phyloP scores from a whole-genome alignment of 1,284 basidiomycete genomes.

The Heterobasidion occidentale region DNA sequence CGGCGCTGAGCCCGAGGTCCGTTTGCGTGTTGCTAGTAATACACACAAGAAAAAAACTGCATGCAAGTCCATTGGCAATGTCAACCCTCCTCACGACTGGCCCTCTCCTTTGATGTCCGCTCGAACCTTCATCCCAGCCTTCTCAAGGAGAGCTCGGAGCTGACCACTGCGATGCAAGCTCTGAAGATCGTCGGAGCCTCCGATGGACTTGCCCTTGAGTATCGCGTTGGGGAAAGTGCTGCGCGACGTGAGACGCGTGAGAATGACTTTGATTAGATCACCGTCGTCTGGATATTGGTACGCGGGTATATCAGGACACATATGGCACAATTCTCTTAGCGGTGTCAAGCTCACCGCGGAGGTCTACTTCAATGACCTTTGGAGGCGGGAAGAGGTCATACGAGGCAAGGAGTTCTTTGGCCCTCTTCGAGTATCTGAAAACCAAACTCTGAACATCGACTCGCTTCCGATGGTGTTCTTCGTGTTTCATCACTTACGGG shows the following conservation, averaged over 20 bases:
- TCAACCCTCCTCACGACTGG: background rate
- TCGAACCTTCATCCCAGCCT: background rate
- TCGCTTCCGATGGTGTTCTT: background rate
- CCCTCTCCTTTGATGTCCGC: background rate
- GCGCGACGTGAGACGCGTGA: conserved; percentile 58
- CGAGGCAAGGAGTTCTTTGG: conserved; percentile 58
- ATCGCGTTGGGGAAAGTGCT: conserved; percentile 74
- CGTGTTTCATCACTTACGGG: conserved; percentile 38
- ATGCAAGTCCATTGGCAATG: no score
- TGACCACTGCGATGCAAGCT: conserved; percentile 36
- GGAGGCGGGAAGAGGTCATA: conserved; percentile 67
- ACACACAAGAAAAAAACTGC: no score
- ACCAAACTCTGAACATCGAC: background rate
- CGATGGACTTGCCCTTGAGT: conserved; percentile 56
- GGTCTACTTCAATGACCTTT: conserved; percentile 67
- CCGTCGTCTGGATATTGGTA: conserved; percentile 49
- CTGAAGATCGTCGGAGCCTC: conserved; percentile 63
- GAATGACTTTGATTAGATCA: conserved; percentile 52
- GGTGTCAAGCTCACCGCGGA: conserved; percentile 39
- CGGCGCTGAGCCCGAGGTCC: no score
- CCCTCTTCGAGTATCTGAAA: conserved; percentile 45
- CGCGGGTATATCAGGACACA: background rate
- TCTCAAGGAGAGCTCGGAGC: conserved; percentile 1
- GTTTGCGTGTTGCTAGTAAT: no score
- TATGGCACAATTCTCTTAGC: background rate